These are phyloP conservation scores for Climacium dendroides DNA, from an alignment of 225 moss, liverwort and hornwort genomes.

Conservation along the genomic window DNA sequence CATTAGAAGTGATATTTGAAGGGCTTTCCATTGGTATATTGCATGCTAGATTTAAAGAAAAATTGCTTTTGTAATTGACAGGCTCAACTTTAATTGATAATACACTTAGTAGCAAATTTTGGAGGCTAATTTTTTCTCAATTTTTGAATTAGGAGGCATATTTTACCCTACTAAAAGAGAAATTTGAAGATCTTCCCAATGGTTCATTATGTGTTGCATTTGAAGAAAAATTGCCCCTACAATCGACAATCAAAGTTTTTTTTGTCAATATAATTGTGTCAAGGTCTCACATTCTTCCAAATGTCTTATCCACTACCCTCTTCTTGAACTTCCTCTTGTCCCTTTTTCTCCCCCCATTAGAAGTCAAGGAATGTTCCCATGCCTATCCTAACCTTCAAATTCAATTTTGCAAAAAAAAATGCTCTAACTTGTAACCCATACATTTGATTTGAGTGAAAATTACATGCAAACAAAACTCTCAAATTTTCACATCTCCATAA, in stretches of 20 bases:
- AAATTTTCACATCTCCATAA: background rate
- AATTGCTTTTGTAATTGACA: background rate
- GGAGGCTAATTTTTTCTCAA: background rate
- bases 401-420: background rate
- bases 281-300: background rate
- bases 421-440: rapidly evolving
- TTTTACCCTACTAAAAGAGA: rapidly evolving
- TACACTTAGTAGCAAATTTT: background rate
- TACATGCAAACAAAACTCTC: background rate
- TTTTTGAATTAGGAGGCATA: too few relatives aligned
- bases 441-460: background rate
- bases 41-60: background rate
- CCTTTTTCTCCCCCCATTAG: too few relatives aligned
- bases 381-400: background rate
- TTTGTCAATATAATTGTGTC: background rate
- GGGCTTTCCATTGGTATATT: background rate
- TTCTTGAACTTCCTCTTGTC: too few relatives aligned
- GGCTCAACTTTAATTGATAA: rapidly evolving
- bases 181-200: background rate
- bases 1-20: background rate
- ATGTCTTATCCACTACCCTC: background rate
- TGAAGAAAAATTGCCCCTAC: background rate
- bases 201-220: background rate
- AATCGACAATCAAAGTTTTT: background rate
- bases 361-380: too few relatives aligned